Evolutionary conservation across 345 rosid species (phyloP).

Genomic region (Syzygium jambos): DNA sequence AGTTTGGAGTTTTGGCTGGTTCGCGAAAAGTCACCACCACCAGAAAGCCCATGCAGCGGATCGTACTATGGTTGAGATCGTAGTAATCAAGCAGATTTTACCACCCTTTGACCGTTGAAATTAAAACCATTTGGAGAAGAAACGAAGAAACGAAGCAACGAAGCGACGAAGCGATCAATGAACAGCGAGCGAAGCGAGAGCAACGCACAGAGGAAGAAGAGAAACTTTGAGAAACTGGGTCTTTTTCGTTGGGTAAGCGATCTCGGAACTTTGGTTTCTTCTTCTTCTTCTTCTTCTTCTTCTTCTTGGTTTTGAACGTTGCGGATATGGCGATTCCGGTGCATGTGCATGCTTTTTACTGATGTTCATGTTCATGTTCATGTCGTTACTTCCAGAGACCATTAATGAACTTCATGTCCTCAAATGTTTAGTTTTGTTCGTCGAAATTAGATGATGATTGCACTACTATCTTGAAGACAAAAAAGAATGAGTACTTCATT

Average conservation of each 20-base stretch:
- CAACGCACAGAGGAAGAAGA: not conserved
- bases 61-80: not conserved
- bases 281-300: not conserved
- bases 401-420: not conserved
- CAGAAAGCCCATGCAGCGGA: not conserved
- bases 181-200: not conserved
- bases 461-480: not conserved
- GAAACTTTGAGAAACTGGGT: not conserved
- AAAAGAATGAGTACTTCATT: not conserved
- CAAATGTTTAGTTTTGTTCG: not conserved
- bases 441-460: not conserved
- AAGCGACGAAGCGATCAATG: not conserved
- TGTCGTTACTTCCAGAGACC: not conserved
- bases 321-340: not conserved
- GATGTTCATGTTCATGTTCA: not conserved
- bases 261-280: not conserved
- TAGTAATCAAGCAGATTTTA: not conserved
- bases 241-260: not conserved
- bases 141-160: not conserved
- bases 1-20: not conserved
- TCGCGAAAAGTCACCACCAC: not conserved
- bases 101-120: not conserved
- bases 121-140: not conserved
- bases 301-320: not conserved
- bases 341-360: not conserved